Percentiles rank a stretch among this genome's conserved stretches.
Conservation (phyloP, 345 rosid species). For the Cardamine occulta region DNA sequence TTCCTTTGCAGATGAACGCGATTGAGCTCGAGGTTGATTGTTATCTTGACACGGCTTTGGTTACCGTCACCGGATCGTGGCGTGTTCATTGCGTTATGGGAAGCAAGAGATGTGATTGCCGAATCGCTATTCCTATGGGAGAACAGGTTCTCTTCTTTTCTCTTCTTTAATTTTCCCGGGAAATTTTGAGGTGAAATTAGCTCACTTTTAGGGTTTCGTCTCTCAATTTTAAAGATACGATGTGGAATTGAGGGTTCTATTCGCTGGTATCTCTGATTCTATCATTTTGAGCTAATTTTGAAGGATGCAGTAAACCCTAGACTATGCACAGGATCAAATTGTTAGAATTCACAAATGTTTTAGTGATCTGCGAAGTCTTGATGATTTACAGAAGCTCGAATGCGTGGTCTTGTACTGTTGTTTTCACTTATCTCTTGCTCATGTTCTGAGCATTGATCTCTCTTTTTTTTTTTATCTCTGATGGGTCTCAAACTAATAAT, state of each 20-base stretch:
- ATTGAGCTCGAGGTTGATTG: constrained; percentile 68
- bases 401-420: neutral
- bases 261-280: neutral
- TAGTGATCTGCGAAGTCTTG: neutral
- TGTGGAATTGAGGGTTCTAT: neutral
- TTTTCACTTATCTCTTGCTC: neutral
- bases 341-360: neutral
- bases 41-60: constrained; percentile 64
- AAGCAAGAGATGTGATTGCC: constrained; percentile 83
- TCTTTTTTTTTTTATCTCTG: neutral
- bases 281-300: neutral
- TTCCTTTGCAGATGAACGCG: constrained; percentile 85
- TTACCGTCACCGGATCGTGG: constrained; percentile 71
- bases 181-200: neutral
- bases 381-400: neutral
- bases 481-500: constrained; percentile 44
- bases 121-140: constrained; percentile 86
- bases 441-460: neutral
- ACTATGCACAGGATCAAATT: too few species aligned
- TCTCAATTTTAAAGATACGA: neutral
- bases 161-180: neutral
- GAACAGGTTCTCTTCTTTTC: constrained; percentile 59
- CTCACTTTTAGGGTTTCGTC: neutral
- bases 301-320: neutral
- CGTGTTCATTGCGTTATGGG: constrained; percentile 94